Evolutionary conservation across 257 asterid species (phyloP).

Genomic region (Nicotiana sylvestris): DNA sequence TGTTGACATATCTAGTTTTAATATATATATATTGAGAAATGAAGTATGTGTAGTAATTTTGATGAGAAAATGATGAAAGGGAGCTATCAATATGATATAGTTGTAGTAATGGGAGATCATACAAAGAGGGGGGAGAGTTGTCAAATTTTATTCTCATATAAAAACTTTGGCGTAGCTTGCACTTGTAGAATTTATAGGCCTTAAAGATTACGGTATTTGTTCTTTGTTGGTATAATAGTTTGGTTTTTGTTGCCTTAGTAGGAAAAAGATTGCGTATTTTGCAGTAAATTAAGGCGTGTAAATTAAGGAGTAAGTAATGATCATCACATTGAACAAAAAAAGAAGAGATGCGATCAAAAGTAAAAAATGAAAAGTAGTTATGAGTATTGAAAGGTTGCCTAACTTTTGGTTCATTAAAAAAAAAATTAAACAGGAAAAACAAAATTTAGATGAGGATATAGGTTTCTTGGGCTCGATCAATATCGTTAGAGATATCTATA

Average conservation of each 20-base stretch:
- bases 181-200: conserved; percentile 32
- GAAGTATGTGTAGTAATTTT: background rate
- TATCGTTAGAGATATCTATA: too few species aligned
- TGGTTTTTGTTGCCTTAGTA: background rate
- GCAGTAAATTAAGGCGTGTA: background rate
- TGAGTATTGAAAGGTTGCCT: background rate
- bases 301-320: background rate
- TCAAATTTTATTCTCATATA: background rate
- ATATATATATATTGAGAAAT: background rate
- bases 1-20: conserved; percentile 12
- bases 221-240: background rate
- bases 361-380: background rate
- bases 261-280: background rate
- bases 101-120: conserved; percentile 13
- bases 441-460: background rate
- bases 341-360: background rate
- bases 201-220: background rate
- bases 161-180: conserved; percentile 52
- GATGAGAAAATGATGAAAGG: conserved; percentile 30
- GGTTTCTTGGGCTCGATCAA: background rate
- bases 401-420: background rate
- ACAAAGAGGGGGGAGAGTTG: background rate
- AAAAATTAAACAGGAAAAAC: background rate
- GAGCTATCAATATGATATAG: conserved; percentile 37
- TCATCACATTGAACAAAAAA: background rate